phyloP scores from a whole-genome alignment of 1,284 basidiomycete species.

The Xanthoconium separans region DNA sequence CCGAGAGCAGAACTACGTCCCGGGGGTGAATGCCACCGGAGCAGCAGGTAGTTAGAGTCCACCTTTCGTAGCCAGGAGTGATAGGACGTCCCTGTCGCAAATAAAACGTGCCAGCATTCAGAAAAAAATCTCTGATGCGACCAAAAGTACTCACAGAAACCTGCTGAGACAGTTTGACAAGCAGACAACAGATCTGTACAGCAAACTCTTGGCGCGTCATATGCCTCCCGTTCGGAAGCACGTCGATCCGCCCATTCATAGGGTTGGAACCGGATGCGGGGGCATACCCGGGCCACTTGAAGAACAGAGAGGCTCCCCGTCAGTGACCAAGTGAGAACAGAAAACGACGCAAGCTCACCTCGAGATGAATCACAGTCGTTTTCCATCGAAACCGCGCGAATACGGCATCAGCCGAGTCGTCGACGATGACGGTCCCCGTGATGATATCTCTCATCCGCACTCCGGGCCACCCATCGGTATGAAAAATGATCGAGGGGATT shows the following conservation, averaged over 20 bases:
- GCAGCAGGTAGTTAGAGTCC: too few relatives aligned
- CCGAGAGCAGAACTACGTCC: too few relatives aligned
- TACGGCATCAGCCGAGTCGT: background rate
- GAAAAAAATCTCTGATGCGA: background rate
- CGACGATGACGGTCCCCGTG: background rate
- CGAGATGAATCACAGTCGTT: background rate
- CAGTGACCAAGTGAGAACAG: background rate
- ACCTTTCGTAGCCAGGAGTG: too few relatives aligned
- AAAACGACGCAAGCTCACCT: background rate
- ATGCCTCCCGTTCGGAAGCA: background rate
- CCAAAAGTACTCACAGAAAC: background rate
- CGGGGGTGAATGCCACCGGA: too few relatives aligned
- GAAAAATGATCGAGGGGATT: background rate
- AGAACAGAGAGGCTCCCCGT: background rate
- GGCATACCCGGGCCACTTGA: background rate
- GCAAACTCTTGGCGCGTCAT: background rate
- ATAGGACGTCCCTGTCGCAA: background rate
- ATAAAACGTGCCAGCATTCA: background rate
- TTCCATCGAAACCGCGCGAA: background rate
- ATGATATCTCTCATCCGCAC: background rate
- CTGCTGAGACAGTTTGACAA: background rate
- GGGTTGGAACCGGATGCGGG: accelerated
- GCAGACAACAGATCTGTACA: background rate
- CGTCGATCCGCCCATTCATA: background rate
- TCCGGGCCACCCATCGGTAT: background rate